These are phyloP conservation scores for Leishmania tropica DNA, from an alignment of 208 protist genomes.

Conservation along the genomic window DNA sequence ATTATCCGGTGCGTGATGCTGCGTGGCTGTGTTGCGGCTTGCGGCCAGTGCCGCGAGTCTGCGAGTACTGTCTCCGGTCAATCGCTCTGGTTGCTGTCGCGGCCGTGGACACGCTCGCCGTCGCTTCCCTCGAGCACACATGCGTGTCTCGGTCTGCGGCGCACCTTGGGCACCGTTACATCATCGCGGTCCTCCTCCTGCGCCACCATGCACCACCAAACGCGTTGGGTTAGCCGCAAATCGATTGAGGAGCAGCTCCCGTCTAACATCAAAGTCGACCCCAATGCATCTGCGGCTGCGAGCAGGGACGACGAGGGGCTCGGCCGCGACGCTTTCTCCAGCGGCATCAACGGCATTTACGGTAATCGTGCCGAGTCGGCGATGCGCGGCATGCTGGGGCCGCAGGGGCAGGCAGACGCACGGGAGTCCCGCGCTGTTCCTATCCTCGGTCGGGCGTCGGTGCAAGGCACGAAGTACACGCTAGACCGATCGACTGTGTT, in stretches of 20 bases:
- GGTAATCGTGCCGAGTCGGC: slow-evolving; percentile 73
- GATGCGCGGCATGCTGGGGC: slow-evolving; percentile 86
- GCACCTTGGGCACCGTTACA: not conserved
- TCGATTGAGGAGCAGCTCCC: slow-evolving; percentile 45
- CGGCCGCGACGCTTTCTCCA: slow-evolving; percentile 33
- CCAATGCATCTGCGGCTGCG: slow-evolving; percentile 19
- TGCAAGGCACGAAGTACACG: slow-evolving; percentile 79
- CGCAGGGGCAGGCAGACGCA: slow-evolving; percentile 75
- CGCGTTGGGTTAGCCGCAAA: slow-evolving; percentile 24
- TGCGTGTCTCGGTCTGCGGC: not conserved
- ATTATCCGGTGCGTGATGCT: not conserved
- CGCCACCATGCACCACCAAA: not conserved
- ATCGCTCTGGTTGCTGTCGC: not conserved
- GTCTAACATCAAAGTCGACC: slow-evolving; percentile 43
- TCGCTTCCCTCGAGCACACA: not conserved
- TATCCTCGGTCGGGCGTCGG: slow-evolving; percentile 76
- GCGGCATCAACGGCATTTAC: slow-evolving; percentile 83
- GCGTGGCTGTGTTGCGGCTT: not conserved
- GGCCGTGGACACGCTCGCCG: not conserved
- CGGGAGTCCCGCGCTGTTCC: slow-evolving; percentile 79
- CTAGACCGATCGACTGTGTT: slow-evolving; percentile 83
- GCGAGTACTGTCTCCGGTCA: not conserved
- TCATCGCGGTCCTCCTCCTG: not conserved
- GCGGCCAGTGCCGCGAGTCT: not conserved
- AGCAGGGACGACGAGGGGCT: slow-evolving; percentile 25